Percentiles rank a stretch among this genome's conserved stretches.
These are phyloP conservation scores for Syzygium grande DNA, from an alignment of 345 rosid genomes.

Conservation along the genomic window DNA sequence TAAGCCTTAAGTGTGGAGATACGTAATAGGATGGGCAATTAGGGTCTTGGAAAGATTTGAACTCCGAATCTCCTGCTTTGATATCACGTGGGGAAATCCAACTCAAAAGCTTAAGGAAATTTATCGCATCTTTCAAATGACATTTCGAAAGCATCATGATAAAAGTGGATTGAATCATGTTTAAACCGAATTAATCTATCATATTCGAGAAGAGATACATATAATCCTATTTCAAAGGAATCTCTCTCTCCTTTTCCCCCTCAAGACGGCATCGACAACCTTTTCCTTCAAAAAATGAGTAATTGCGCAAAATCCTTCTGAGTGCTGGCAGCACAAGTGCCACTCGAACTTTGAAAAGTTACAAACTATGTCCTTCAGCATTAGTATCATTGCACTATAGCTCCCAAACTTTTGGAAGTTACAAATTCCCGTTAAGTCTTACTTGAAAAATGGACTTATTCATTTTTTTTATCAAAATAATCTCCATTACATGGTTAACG, in stretches of 20 bases:
- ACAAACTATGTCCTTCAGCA: background rate
- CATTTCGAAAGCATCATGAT: background rate
- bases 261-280: background rate
- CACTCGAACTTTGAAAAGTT: background rate
- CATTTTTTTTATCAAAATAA: background rate
- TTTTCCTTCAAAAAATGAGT: background rate
- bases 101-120: background rate
- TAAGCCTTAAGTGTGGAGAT: too few relatives aligned
- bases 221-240: background rate
- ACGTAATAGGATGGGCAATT: too few relatives aligned
- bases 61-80: too few relatives aligned
- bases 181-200: background rate
- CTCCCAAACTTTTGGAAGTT: background rate
- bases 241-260: background rate
- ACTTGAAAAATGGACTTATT: background rate
- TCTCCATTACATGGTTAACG: background rate
- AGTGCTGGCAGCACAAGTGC: background rate
- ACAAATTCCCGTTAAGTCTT: background rate
- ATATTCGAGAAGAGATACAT: background rate
- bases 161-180: background rate
- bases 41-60: too few relatives aligned
- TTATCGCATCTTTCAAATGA: background rate
- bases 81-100: too few relatives aligned
- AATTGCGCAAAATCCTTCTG: background rate
- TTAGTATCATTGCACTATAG: background rate